These are phyloP conservation scores for Astrothelium subdiscretum DNA, from an alignment of 495 filamentous ascomycete species.

Conservation along the genomic window DNA sequence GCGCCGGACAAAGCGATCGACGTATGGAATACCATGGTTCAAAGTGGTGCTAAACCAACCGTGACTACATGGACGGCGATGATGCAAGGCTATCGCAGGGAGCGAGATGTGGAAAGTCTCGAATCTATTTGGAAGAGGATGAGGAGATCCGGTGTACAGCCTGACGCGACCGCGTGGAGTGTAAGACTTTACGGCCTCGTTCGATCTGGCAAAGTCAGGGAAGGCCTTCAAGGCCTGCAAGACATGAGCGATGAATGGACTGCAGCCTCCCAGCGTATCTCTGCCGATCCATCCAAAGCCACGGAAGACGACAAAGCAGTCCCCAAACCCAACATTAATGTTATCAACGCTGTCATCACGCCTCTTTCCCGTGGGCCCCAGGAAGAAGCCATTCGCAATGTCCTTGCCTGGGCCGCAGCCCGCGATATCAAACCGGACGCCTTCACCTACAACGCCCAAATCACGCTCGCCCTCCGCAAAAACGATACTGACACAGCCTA, in stretches of 20 bases:
- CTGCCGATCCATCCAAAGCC: not conserved
- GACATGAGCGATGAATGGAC: conserved; percentile 49
- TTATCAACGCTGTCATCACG: conserved; percentile 50
- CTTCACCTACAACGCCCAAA: conserved; percentile 57
- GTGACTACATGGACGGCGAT: conserved; percentile 51
- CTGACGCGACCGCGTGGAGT: conserved; percentile 50
- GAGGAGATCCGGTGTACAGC: conserved; percentile 35
- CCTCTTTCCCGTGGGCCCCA: conserved; percentile 37
- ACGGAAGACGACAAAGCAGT: conserved; percentile 27
- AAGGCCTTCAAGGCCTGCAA: conserved; percentile 44
- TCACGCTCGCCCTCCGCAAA: conserved; percentile 41
- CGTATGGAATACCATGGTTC: conserved; percentile 49
- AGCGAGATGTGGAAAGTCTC: conserved; percentile 37
- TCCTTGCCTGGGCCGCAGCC: conserved; percentile 47
- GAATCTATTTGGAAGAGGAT: conserved; percentile 49
- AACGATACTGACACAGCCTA: conserved; percentile 28
- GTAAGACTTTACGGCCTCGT: conserved; percentile 51
- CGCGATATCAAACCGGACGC: conserved; percentile 49
- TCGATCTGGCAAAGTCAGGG: conserved; percentile 27
- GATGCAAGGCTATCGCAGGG: conserved; percentile 44
- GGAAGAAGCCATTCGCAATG: conserved; percentile 29
- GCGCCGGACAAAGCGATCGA: conserved; percentile 38
- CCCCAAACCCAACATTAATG: conserved; percentile 44
- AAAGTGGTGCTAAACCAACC: conserved; percentile 37
- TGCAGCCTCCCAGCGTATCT: conserved; percentile 14